Evolutionary conservation across 345 rosid genomes (phyloP), one percentile per base, ranked within the genome.

Genomic region (Euphorbia tirucalli): DNA sequence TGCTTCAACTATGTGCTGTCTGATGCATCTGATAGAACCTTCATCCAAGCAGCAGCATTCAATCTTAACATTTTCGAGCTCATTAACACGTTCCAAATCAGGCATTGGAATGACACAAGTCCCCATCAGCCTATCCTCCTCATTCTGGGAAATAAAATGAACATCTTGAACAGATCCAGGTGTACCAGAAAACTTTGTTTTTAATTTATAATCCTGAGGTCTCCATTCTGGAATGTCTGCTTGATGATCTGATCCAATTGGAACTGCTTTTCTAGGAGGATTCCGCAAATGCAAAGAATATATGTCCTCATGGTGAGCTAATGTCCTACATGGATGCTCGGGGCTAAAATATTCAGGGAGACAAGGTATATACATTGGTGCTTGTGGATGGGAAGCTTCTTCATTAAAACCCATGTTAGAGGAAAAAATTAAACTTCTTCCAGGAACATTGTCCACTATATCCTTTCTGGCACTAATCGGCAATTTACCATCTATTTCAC

Each of bases 41-140:
- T 58, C 60, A 56, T 75, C 79, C 22, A 32, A 61, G 66, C 79
- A 75, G 50, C n/a, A 32, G 46, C 79, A 75, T 1, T 65, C 41
- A 1, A 44, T 9, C 49, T 66, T 58, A 18, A 63, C 44, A 44
- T 14, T 44, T 21, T 43, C 66, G 58, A 73, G 60, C 70, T 57
- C 30, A 22, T 35, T 46, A 62, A 24, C 18, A 50, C 10, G 32
- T 74, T 82, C 74, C 21, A 64, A 67, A 31, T 75, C 80, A 58
- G 88, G 82, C 91, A 89, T 85, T 0, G 96, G 85, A 86, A 84
- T 75, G 39, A 90, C 79, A 75, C 92, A 79, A 65, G 83, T 79
- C 60, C 89, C 93, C 61, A 84, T 70, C 61, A 78, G 61, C 41
- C 22, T 78, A 61, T 61, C 46, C 68, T 83, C 83, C 14, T 76